Conservation (phyloP, 2,329 filamentous ascomycete genomes). For the Coniella vitis region DNA sequence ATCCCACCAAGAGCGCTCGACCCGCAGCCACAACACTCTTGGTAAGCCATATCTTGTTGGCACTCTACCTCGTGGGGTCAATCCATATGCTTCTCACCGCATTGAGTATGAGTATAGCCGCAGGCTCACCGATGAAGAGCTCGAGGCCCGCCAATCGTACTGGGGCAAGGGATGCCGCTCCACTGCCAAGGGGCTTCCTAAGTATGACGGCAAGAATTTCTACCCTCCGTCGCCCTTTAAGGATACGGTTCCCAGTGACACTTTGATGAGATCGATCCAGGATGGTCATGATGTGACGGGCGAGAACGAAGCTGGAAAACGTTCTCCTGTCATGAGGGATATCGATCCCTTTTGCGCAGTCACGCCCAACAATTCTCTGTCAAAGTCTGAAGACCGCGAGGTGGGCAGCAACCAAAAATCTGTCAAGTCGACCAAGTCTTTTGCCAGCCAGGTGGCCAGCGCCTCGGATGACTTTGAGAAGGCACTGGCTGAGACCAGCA, state of each 20-base stretch:
- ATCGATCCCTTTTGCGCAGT: conserved; percentile 8
- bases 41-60: conserved; percentile 49
- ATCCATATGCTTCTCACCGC: conserved; percentile 32
- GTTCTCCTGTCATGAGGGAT: conserved; percentile 3
- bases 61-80: conserved; percentile 37
- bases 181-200: conserved; percentile 47
- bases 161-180: conserved; percentile 51
- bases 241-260: conserved; percentile 16
- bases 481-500: conserved; percentile 9
- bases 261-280: no score
- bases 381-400: neutral
- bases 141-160: conserved; percentile 52
- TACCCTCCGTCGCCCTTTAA: conserved; percentile 51
- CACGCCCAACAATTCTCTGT: neutral
- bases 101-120: conserved; percentile 49
- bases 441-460: conserved; percentile 20
- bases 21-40: conserved; percentile 4
- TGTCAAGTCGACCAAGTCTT: conserved; percentile 17
- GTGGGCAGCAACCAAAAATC: conserved; percentile 6
- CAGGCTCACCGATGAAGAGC: conserved; percentile 51
- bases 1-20: neutral
- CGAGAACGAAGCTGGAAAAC: conserved; percentile 14
- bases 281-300: conserved; percentile 12
- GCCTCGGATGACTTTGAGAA: conserved; percentile 16
- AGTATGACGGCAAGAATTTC: conserved; percentile 60